Conservation (phyloP, 2,329 filamentous ascomycete species). For the Diplodia scrobiculata region DNA sequence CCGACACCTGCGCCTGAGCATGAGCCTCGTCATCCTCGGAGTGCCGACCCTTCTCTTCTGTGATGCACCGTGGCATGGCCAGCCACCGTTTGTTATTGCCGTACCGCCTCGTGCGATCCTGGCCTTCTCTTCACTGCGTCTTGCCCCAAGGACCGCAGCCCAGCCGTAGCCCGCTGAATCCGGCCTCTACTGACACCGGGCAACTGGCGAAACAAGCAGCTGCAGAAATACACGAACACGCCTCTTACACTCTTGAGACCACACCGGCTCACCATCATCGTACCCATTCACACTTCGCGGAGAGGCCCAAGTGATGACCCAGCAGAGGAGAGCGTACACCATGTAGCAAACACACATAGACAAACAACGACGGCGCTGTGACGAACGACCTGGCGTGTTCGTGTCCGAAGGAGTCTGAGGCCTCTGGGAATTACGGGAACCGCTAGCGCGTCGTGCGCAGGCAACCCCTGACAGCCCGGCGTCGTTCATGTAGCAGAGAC, state of each 20-base stretch:
- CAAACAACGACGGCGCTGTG: not conserved
- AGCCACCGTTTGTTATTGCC: too few species aligned
- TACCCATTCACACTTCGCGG: not conserved
- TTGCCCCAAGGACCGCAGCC: not conserved
- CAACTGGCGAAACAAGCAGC: not conserved
- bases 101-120: not conserved
- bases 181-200: not conserved
- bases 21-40: not conserved
- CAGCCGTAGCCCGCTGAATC: not conserved
- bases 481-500: not conserved
- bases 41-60: not conserved
- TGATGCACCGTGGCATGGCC: not conserved
- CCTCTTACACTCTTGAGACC: not conserved
- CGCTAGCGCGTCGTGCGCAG: not conserved
- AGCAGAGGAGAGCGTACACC: not conserved
- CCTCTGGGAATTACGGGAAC: not conserved
- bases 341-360: not conserved
- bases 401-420: not conserved
- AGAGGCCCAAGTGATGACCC: not conserved
- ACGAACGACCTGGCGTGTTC: not conserved
- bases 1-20: not conserved
- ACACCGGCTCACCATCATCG: not conserved
- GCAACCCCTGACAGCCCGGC: not conserved
- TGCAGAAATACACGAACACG: not conserved
- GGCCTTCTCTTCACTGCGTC: not conserved